phyloP scores from a whole-genome alignment of 2,329 filamentous ascomycete species.

The Venturia asperata region DNA sequence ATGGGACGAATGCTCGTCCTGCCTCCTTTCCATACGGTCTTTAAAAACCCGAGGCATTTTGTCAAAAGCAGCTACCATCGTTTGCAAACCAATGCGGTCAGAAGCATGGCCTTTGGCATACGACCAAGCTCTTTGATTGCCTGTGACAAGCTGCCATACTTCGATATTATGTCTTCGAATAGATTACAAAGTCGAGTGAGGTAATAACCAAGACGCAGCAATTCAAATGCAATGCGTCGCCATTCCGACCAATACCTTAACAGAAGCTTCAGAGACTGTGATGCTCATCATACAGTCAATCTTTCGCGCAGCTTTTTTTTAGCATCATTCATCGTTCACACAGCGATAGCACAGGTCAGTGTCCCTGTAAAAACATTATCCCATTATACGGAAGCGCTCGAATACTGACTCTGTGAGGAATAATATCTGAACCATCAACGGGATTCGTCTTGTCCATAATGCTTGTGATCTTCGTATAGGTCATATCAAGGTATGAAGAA shows the following conservation, averaged over 20 bases:
- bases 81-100: not conserved
- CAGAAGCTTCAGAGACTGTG: not conserved
- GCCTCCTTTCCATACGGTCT: not conserved
- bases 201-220: not conserved
- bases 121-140: not conserved
- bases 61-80: not conserved
- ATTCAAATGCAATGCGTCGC: not conserved
- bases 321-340: conserved; percentile 3
- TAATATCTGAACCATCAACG: not conserved
- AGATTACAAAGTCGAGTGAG: not conserved
- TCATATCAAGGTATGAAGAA: not conserved
- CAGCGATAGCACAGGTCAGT: not conserved
- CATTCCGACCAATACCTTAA: not conserved
- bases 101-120: not conserved
- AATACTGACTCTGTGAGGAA: not conserved
- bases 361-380: not conserved
- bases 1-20: no score
- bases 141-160: not conserved
- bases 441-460: not conserved
- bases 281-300: not conserved
- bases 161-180: not conserved
- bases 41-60: not conserved
- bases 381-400: not conserved
- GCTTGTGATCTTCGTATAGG: not conserved
- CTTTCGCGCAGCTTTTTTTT: not conserved